Evolutionary conservation across 2,329 filamentous ascomycete species (phyloP).

Genomic region (Trichoderma lentiforme): DNA sequence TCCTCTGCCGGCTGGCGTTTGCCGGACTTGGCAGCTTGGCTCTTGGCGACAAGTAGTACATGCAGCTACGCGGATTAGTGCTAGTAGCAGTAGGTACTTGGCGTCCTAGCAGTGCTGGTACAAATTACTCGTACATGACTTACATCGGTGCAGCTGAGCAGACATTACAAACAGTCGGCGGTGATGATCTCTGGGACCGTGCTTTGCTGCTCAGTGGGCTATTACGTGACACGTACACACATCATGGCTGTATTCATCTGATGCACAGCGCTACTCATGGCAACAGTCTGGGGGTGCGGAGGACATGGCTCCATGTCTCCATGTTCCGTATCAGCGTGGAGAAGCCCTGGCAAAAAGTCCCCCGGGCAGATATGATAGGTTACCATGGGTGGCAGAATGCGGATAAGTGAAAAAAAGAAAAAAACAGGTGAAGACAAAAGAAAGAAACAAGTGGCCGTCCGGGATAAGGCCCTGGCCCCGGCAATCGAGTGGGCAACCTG

Average conservation of each 20-base stretch:
- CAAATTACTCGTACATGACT: not conserved
- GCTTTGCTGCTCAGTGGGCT: not conserved
- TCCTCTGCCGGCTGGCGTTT: not conserved
- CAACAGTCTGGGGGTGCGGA: not conserved
- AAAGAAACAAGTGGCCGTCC: not conserved
- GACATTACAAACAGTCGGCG: not conserved
- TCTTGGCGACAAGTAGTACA: conserved; percentile 3
- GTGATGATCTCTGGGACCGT: not conserved
- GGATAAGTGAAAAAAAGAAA: not conserved
- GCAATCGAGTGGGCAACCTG: not conserved
- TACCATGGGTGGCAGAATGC: not conserved
- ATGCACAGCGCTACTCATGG: not conserved
- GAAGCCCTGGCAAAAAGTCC: not conserved
- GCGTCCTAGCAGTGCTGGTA: not conserved
- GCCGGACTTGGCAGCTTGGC: not conserved
- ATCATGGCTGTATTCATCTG: not conserved
- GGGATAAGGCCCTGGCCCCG: not conserved
- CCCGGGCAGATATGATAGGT: not conserved
- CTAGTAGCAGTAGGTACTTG: not conserved
- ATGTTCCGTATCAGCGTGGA: not conserved
- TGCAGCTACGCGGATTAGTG: not conserved
- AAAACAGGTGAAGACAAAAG: not conserved
- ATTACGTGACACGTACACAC: not conserved
- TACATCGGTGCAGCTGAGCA: not conserved
- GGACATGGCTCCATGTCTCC: not conserved